These are phyloP conservation scores for Sporobolus alterniflorus DNA, from an alignment of 202 grass and related monocot genomes.

Conservation along the genomic window DNA sequence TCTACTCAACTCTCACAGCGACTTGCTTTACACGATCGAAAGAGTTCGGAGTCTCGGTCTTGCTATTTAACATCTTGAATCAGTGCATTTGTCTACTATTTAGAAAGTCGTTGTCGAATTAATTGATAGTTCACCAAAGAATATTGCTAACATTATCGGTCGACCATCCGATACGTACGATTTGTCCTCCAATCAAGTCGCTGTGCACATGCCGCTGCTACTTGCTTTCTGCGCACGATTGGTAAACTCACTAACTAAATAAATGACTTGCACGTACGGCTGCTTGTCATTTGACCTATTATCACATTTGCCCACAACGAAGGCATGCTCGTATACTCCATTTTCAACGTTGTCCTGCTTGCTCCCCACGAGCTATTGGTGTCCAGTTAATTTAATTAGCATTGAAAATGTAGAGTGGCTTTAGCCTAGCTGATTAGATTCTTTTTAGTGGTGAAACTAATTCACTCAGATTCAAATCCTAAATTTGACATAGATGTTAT, in stretches of 20 bases:
- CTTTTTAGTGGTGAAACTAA: too few relatives aligned
- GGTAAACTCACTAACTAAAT: neutral
- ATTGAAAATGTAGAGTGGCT: constrained; percentile 18
- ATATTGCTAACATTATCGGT: neutral
- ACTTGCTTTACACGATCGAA: too few relatives aligned
- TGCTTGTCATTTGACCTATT: constrained; percentile 14
- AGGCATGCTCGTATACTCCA: neutral
- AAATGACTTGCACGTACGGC: neutral
- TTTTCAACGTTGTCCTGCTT: constrained; percentile 36
- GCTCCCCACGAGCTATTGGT: neutral
- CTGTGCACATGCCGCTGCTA: too few relatives aligned
- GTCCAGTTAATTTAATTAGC: neutral
- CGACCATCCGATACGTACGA: too few relatives aligned
- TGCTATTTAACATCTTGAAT: neutral
- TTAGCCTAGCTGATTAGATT: too few relatives aligned
- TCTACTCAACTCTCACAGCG: too few relatives aligned
- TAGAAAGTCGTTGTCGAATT: neutral
- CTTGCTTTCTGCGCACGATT: neutral
- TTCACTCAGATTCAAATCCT: too few relatives aligned
- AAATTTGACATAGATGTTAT: too few relatives aligned
- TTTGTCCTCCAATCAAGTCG: too few relatives aligned
- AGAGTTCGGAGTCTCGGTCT: neutral
- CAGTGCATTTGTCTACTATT: neutral
- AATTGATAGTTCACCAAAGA: neutral
- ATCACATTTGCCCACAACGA: neutral